Base-by-base conservation (phyloP, 495 filamentous ascomycete species). In the Coniosporium apollinis region DNA sequence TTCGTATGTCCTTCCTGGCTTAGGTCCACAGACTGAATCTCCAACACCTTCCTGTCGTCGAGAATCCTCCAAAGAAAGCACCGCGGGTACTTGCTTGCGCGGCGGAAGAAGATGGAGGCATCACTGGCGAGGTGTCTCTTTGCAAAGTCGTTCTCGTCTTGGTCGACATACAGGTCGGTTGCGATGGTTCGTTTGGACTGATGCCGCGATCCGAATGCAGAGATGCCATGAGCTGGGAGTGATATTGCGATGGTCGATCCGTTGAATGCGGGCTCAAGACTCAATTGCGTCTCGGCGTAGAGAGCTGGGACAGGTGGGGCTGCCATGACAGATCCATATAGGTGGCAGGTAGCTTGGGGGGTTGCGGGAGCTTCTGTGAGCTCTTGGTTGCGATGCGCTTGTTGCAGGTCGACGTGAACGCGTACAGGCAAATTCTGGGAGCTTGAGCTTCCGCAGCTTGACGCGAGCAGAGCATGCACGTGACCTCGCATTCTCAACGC, bases 1-100 rank as follows among this genome's bases (percentile, higher is more conserved):
- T 64, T 56, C 19, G 70, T 65, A 18, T 71, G 64, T 14, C 67
- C 63, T 33, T 72, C 65, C 52, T 79, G 87, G 22, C 69, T 76
- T 38, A 94, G 56, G 57, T 96, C 89, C 47, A 77, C 72, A 22
- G 74, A 74, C 54, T 82, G 78, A 34, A 97, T 64, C 52, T 85
- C 82, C 35, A 97, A 64, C 30, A 85, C 65, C 45, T 70, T 80
- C 48, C 74, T 73, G 47, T 77, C 74, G 49, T 91, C 76, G 41
- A 94, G 58, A 14, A 97, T 66, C 36, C 89, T 66, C 87, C 91
- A 97, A 16, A 94, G 65, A 45, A 96, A 85, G 49, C 68, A 77
- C 45, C 81, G 72, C 30, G 89, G 91, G 38, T 78, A 80, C 36
- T 62, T 58, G 38, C 72, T 70, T 44, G 74, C 65, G 47, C 70